phyloP scores from a whole-genome alignment of 192 early-diverging fungal genomes.

The Podila minutissima region DNA sequence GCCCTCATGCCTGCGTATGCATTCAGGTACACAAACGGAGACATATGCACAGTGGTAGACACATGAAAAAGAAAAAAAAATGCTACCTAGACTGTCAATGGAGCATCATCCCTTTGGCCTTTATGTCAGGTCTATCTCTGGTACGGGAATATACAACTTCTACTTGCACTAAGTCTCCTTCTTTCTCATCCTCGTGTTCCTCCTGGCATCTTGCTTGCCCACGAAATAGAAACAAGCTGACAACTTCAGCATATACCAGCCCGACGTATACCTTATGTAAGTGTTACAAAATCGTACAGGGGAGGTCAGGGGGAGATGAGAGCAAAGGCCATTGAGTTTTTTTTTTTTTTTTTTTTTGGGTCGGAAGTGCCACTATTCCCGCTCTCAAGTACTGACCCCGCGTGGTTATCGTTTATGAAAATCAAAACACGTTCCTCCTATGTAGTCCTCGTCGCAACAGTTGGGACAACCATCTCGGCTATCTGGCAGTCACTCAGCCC shows the following conservation, averaged over 20 bases:
- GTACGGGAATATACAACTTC: too few relatives aligned
- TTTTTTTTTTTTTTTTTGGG: conserved; percentile 2
- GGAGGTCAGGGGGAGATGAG: background rate
- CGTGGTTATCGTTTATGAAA: background rate
- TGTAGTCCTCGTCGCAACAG: conserved; percentile 40
- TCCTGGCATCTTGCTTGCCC: background rate
- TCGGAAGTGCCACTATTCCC: background rate
- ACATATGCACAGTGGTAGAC: too few relatives aligned
- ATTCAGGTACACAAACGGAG: conserved; percentile 24
- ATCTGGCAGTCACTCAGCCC: conserved; percentile 47
- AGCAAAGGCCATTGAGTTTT: background rate
- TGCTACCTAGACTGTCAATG: too few relatives aligned
- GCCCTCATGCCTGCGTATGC: conserved; percentile 43
- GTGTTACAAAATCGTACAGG: background rate
- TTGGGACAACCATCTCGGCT: conserved; percentile 20
- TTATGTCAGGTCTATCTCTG: too few relatives aligned
- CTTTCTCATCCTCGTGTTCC: background rate
- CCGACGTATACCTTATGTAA: conserved; percentile 35
- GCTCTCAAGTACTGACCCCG: background rate
- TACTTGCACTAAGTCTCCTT: background rate
- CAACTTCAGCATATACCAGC: conserved; percentile 8
- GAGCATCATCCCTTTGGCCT: too few relatives aligned
- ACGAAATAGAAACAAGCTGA: conserved; percentile 28
- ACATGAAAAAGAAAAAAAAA: too few relatives aligned
- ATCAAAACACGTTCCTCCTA: background rate